phyloP scores from a whole-genome alignment of 2,329 filamentous ascomycete genomes.

The Microascus cirrosus region DNA sequence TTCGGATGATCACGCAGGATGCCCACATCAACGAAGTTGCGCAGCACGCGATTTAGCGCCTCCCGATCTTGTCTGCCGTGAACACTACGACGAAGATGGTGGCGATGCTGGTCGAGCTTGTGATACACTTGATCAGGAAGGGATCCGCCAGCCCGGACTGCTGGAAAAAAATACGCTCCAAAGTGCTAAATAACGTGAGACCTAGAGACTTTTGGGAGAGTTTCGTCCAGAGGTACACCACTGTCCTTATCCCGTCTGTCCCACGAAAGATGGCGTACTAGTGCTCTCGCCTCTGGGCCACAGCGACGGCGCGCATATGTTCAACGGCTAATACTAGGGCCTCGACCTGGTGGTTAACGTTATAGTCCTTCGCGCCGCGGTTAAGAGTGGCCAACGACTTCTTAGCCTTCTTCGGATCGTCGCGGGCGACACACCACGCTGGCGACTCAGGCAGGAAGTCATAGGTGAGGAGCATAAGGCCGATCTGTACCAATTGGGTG shows the following conservation, averaged over 20 bases:
- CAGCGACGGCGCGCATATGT: slow-evolving; percentile 13
- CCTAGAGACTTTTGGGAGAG: slow-evolving; percentile 13
- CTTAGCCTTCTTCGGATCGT: slow-evolving; percentile 10
- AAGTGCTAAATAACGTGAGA: slow-evolving; percentile 11
- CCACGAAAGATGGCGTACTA: slow-evolving; percentile 19
- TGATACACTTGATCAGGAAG: slow-evolving; percentile 12
- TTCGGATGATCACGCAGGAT: slow-evolving; percentile 6
- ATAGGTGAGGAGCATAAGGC: slow-evolving; percentile 25
- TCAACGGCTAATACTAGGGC: slow-evolving; percentile 11
- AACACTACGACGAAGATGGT: slow-evolving; percentile 8
- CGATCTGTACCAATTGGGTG: slow-evolving; percentile 32
- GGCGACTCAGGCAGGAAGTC: slow-evolving; percentile 25
- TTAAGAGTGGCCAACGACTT: slow-evolving; percentile 11
- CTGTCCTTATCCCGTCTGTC: slow-evolving; percentile 15
- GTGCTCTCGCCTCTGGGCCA: slow-evolving; percentile 12
- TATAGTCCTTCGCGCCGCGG: slow-evolving; percentile 14
- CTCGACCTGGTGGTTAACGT: slow-evolving; percentile 17
- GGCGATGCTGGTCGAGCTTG: slow-evolving; percentile 10
- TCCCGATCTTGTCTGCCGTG: slow-evolving; percentile 9
- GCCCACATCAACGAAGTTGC: slow-evolving; percentile 10
- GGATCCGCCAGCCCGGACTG: slow-evolving; percentile 17
- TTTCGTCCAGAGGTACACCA: slow-evolving; percentile 17
- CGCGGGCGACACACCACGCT: slow-evolving; percentile 21
- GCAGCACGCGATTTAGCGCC: slow-evolving; percentile 9
- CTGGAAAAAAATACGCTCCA: slow-evolving; percentile 19